A percentile compares a stretch with the other conserved stretches of the same genome.
These are phyloP conservation scores for Microbotryum intermedium DNA, from an alignment of 1,284 basidiomycete species.

Conservation along the genomic window DNA sequence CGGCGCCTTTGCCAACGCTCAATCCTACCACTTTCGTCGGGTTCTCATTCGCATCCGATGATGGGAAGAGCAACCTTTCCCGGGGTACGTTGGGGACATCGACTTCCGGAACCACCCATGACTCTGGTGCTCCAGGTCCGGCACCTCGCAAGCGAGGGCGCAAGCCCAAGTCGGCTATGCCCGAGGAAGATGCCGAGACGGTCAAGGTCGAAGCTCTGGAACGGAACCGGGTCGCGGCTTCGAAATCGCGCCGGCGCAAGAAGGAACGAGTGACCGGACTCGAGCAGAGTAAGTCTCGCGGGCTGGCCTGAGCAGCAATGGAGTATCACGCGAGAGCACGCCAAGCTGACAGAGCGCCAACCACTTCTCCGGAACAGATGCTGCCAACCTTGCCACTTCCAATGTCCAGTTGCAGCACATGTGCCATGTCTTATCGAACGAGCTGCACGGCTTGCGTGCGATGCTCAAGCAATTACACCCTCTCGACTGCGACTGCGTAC, in stretches of 20 bases:
- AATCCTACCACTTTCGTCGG: too few relatives aligned
- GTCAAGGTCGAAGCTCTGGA: slow-evolving; percentile 22
- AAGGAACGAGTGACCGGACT: slow-evolving; percentile 22
- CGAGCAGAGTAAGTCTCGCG: slow-evolving; percentile 11
- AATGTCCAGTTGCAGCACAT: slow-evolving; percentile 14
- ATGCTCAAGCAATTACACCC: slow-evolving; percentile 16
- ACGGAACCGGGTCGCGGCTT: slow-evolving; percentile 26
- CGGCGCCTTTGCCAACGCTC: too few relatives aligned
- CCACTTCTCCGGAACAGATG: slow-evolving; percentile 1
- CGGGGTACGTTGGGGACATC: too few relatives aligned
- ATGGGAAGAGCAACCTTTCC: too few relatives aligned
- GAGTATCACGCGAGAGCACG: neutral
- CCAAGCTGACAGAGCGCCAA: neutral
- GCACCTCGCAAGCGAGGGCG: slow-evolving; percentile 15
- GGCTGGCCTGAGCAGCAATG: neutral
- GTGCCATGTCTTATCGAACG: slow-evolving; percentile 17
- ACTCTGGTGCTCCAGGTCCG: too few relatives aligned
- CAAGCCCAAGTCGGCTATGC: slow-evolving; percentile 21
- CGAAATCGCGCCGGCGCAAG: slow-evolving; percentile 27
- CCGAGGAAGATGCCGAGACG: slow-evolving; percentile 17
- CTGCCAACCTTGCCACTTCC: slow-evolving; percentile 8
- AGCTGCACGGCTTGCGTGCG: slow-evolving; percentile 15
- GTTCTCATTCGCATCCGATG: too few relatives aligned
- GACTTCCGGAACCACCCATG: too few relatives aligned
- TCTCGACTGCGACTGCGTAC: slow-evolving; percentile 19